Base-by-base conservation (phyloP, 2,329 filamentous ascomycete genomes). In the Davidsoniella neocaledoniae region DNA sequence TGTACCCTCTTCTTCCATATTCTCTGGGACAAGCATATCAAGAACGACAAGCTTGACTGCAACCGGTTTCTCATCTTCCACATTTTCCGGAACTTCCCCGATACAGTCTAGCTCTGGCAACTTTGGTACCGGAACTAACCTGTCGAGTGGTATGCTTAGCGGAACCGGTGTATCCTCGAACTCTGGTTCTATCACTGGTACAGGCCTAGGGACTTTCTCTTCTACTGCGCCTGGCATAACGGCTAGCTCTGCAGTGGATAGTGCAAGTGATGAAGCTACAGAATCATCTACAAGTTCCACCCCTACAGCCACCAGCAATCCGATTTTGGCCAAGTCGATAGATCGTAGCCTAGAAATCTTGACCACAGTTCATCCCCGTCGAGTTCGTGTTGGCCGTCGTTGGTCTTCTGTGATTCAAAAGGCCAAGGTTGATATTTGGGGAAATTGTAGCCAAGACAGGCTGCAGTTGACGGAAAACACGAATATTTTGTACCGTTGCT, bases 341-440 rank as follows among this genome's bases (percentile, higher is more conserved):
- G 21, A 42, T 4, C 47, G 19, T 16, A 25, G 12, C 7, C 25
- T 52, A 16, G 44, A 43, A 6, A 33, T 52, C 23, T 38, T n/a
- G 6, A 19, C 48, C 23, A 29, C 48, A 44, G 29, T 43, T 10
- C 46, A 52, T 23, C 50, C 45, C 14, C 46, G 50, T 38, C 45
- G 43, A 17, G 41, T 52, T 9, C 41, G 46, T 9, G 41, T 52
- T 10, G n/a, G 45, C 23, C 19, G 37, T 29, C 41, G 21, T 19
- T 52, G 50, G 50, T 37, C 29, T n/a, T 17, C 46, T 4, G 41
- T 52, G 8, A 16, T 52, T 16, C 44, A 52, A 42, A 38, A 49
- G n/a, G 50, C 45, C 7, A 26, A 41, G 12, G 41, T 46, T 23
- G 46, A 52, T 25, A 52, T 52, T 21, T 52, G 50, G 46, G 50